Conservation (phyloP, 2,329 filamentous ascomycete genomes). For the Aspergillus calidoustus region DNA sequence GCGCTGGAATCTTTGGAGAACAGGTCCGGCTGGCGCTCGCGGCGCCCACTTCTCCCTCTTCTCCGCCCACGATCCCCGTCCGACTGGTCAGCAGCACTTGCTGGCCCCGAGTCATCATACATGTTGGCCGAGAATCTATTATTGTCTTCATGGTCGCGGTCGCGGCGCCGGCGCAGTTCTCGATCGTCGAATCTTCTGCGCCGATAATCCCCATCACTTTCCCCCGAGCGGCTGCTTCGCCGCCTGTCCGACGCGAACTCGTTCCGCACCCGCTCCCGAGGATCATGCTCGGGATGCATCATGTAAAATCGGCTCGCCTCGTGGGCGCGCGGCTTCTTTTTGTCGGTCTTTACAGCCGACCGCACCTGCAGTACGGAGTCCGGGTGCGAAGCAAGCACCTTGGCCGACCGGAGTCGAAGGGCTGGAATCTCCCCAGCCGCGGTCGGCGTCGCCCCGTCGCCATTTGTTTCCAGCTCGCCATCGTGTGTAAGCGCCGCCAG, state of each 20-base stretch:
- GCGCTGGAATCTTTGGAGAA: conserved; percentile 42
- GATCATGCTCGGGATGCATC: conserved; percentile 86
- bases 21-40: conserved; percentile 34
- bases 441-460: conserved; percentile 11
- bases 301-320: conserved; percentile 89
- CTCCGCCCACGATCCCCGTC: conserved; percentile 39
- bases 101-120: conserved; percentile 72
- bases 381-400: conserved; percentile 68
- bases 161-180: conserved; percentile 50
- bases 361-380: conserved; percentile 73
- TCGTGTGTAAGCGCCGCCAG: conserved; percentile 54
- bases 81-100: conserved; percentile 33
- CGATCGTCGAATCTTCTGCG: conserved; percentile 66
- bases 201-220: conserved; percentile 49
- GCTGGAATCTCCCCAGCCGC: conserved; percentile 55
- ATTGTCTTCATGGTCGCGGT: conserved; percentile 54
- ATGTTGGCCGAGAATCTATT: conserved; percentile 73
- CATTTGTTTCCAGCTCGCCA: conserved; percentile 36
- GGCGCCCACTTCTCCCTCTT: conserved; percentile 29
- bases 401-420: conserved; percentile 71
- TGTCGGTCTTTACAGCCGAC: conserved; percentile 74
- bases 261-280: conserved; percentile 69
- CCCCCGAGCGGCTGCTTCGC: conserved; percentile 40
- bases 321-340: conserved; percentile 77
- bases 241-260: conserved; percentile 52